Base-by-base conservation (phyloP, 2,329 filamentous ascomycete genomes). In the Trichoderma cornu-damae region DNA sequence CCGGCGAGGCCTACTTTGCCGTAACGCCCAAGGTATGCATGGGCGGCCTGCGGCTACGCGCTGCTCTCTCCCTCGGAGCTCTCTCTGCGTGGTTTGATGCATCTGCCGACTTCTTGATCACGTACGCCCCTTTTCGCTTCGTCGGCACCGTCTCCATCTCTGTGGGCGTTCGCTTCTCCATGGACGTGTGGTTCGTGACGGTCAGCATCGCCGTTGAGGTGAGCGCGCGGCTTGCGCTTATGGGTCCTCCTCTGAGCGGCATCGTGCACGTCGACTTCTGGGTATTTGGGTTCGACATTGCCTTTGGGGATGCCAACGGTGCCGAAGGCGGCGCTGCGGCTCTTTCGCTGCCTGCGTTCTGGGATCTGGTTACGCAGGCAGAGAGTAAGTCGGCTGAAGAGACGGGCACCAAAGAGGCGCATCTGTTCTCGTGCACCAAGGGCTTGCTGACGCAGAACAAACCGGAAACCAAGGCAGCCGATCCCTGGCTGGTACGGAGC, bases 71-170 rank as follows among this genome's bases (percentile, higher is more conserved):
- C 6, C 6, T 40, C n/a, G 37, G 16, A 2, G 8, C 40, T 14
- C 38, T 79, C 0, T 53, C 58, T 1, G 76, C 75, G 0, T 73
- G 62, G 58, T 72, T 77, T n/a, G 70, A 76, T 24, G 70, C 71
- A 3, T 73, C 62, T 37, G 64, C 66, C 1, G 71, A 77, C 61
- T 74, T 76, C 63, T 64, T 77, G 18, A 72, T 77, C 61, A 72
- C 75, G 46, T 75, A 68, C 61, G 63, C 69, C 34, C 72, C 73
- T 1, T 73, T 76, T 61, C 54, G 67, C 57, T 77, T 72, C 64
- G 58, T 58, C 6, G 66, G 61, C 11, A 24, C 57, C 6, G 52
- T 42, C 5, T 65, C 67, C 5, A 35, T 75, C 8, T 52, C 53
- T 6, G 66, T 72, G 2, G 67, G 67, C 4, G 62, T 68, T 11